phyloP scores from a whole-genome alignment of 23 red algal genomes.

The Gracilaria caudata region DNA sequence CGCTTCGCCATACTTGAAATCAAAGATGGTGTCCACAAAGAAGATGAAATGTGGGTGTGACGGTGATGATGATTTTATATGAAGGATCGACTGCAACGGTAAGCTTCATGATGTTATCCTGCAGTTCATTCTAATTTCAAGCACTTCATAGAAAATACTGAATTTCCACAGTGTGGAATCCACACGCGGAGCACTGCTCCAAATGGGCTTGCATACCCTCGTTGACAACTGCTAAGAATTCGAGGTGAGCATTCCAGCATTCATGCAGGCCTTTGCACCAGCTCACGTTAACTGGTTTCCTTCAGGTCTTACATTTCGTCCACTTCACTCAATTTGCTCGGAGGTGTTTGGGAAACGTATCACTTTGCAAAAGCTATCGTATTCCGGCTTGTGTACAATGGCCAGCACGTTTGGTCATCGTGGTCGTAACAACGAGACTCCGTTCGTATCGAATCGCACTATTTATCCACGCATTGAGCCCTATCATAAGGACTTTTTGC shows the following conservation, averaged over 20 bases:
- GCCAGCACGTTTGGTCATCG: not conserved
- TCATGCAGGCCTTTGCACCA: not conserved
- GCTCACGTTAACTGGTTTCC: not conserved
- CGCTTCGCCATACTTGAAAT: too few relatives aligned
- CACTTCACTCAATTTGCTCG: not conserved
- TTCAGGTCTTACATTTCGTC: not conserved
- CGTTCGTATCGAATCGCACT: not conserved
- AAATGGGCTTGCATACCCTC: too few relatives aligned
- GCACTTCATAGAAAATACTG: not conserved
- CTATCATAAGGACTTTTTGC: constrained; percentile 25
- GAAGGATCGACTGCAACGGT: too few relatives aligned
- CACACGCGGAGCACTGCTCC: too few relatives aligned
- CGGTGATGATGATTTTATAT: too few relatives aligned
- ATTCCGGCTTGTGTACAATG: not conserved
- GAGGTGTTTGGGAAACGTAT: not conserved
- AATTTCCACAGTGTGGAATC: not conserved
- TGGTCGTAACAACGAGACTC: not conserved
- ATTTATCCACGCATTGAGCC: constrained; percentile 83
- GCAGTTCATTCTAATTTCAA: too few relatives aligned
- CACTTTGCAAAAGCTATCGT: not conserved
- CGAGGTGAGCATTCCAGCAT: too few relatives aligned
- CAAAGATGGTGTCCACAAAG: too few relatives aligned
- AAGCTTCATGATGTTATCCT: too few relatives aligned
- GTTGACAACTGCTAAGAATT: too few relatives aligned
- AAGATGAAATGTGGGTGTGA: too few relatives aligned